These are phyloP conservation scores for Sporobolomyces roseus DNA, from an alignment of 768 basidiomycete species.

Conservation along the genomic window DNA sequence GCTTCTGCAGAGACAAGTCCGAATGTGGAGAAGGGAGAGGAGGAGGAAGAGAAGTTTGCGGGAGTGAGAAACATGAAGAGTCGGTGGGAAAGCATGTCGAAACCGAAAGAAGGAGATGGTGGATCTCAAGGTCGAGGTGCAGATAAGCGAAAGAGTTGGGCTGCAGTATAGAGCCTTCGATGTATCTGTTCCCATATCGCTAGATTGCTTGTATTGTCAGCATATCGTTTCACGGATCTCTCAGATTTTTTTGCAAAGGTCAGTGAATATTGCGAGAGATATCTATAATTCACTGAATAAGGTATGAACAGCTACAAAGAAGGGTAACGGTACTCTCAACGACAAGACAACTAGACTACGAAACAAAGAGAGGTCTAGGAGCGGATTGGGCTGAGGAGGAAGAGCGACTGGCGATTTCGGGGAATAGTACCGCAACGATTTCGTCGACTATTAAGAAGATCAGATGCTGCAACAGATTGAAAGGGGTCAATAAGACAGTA, in stretches of 20 bases:
- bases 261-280: background rate
- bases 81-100: slow-evolving; percentile 41
- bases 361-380: slow-evolving; percentile 17
- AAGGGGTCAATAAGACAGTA: background rate
- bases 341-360: background rate
- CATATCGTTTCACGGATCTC: too few relatives aligned
- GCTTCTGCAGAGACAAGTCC: background rate
- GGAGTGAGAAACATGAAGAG: slow-evolving; percentile 43
- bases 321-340: too few relatives aligned
- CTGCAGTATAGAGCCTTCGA: too few relatives aligned
- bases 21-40: background rate
- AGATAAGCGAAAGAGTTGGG: slow-evolving; percentile 24
- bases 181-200: too few relatives aligned
- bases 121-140: background rate
- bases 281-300: background rate
- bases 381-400: background rate
- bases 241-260: too few relatives aligned
- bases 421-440: slow-evolving; percentile 30
- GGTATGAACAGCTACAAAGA: background rate
- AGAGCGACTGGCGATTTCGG: slow-evolving; percentile 13
- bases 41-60: slow-evolving; percentile 39
- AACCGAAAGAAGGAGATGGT: background rate
- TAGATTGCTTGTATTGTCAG: too few relatives aligned
- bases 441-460: slow-evolving; percentile 44
- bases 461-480: slow-evolving; percentile 28